These are phyloP conservation scores for Naganishia onofrii DNA, from an alignment of 768 basidiomycete species.

Conservation along the genomic window DNA sequence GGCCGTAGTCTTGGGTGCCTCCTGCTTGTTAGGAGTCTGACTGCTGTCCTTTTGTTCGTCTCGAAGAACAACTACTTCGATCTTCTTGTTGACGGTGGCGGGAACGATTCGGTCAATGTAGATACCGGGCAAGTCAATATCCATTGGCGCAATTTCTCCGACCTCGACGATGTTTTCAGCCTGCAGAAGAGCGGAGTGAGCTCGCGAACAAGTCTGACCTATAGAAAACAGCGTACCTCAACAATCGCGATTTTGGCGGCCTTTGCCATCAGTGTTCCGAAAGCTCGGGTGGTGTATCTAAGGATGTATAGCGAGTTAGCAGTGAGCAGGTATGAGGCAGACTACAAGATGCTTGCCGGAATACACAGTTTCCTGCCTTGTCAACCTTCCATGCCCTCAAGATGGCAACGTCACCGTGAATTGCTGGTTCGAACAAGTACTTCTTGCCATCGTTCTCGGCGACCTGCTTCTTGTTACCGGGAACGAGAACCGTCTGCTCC, in stretches of 20 bases:
- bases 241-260: constrained; percentile 48
- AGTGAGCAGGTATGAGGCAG: not conserved
- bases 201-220: constrained; percentile 11
- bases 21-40: constrained; percentile 24
- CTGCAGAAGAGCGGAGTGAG: constrained; percentile 25
- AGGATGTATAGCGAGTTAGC: not conserved
- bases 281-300: constrained; percentile 49
- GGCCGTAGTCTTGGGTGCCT: constrained; percentile 33
- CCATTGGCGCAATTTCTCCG: constrained; percentile 46
- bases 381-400: constrained; percentile 49
- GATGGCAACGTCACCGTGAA: constrained; percentile 49
- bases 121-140: constrained; percentile 49
- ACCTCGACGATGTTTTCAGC: constrained; percentile 50
- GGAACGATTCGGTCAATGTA: constrained; percentile 49
- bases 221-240: constrained; percentile 35
- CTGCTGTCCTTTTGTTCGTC: constrained; percentile 31
- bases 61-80: constrained; percentile 44
- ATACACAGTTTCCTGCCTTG: constrained; percentile 50
- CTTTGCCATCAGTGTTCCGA: constrained; percentile 44
- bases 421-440: constrained; percentile 48
- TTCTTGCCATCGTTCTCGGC: constrained; percentile 42
- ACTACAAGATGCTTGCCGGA: constrained; percentile 36
- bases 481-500: constrained; percentile 35
- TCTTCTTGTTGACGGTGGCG: constrained; percentile 46
- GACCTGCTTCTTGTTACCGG: constrained; percentile 43